Conservation (phyloP, 768 basidiomycete species). For the Serendipita sp. region DNA sequence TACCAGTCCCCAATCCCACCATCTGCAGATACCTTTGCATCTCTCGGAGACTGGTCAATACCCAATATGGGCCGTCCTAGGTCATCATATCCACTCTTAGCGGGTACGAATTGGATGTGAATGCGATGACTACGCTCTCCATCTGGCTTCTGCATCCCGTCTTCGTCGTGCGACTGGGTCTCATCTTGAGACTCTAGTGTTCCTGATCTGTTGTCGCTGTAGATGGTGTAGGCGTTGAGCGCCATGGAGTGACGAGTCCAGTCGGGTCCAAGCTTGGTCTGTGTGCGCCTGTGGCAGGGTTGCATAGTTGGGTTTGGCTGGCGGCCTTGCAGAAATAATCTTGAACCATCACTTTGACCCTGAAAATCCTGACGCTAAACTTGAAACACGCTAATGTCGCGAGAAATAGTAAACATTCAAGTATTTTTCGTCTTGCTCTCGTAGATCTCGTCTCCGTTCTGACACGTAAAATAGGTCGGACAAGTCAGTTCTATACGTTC, state of each 20-base stretch:
- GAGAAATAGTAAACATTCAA: conserved; percentile 76
- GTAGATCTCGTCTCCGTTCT: not conserved
- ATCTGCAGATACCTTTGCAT: not conserved
- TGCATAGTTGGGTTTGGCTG: too few relatives aligned
- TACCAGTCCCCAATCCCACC: not conserved
- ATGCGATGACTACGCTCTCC: not conserved
- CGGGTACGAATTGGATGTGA: not conserved
- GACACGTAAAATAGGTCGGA: not conserved
- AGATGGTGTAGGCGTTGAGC: not conserved
- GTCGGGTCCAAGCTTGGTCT: conserved; percentile 2
- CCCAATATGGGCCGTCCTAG: not conserved
- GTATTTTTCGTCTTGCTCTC: conserved; percentile 22
- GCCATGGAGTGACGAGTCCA: not conserved
- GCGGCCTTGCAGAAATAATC: not conserved
- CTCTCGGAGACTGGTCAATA: not conserved
- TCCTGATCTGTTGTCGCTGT: not conserved
- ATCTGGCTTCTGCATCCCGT: not conserved
- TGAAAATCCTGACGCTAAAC: not conserved
- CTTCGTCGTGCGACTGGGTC: not conserved
- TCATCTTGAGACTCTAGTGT: not conserved
- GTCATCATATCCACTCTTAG: not conserved
- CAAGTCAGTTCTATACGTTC: not conserved
- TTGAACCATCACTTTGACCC: not conserved
- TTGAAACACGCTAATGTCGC: conserved; percentile 16
- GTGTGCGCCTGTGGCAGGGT: too few relatives aligned